A percentile compares a stretch with the other conserved stretches of the same genome.
Conservation (phyloP, 2,329 filamentous ascomycete species). For the Aspergillus glaucus region DNA sequence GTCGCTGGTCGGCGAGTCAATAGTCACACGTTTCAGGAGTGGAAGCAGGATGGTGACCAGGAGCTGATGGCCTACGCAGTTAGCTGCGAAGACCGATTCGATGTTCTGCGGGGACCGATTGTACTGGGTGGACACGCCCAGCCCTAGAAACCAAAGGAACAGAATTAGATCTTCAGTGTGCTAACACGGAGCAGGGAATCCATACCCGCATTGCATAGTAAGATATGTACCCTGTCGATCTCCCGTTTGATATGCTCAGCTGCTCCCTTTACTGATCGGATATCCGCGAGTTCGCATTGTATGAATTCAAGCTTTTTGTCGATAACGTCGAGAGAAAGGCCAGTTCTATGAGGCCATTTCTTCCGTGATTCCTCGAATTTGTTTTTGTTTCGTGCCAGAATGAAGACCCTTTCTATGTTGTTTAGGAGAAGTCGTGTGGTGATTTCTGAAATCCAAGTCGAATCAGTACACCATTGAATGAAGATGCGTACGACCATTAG, state of each 20-base stretch:
- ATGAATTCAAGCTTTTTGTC: slow-evolving; percentile 18
- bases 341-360: slow-evolving; percentile 16
- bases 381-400: slow-evolving; percentile 20
- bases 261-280: slow-evolving; percentile 15
- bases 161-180: not conserved
- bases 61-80: slow-evolving; percentile 47
- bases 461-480: not conserved
- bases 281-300: slow-evolving; percentile 25
- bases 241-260: slow-evolving; percentile 14
- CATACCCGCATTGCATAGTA: slow-evolving; percentile 28
- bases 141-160: slow-evolving; percentile 4
- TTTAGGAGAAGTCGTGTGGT: slow-evolving; percentile 26
- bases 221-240: slow-evolving; percentile 23
- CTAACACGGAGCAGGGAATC: not conserved
- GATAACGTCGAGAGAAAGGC: slow-evolving; percentile 13
- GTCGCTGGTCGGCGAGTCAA: slow-evolving; percentile 21
- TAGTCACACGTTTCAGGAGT: slow-evolving; percentile 13
- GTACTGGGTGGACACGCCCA: slow-evolving; percentile 16
- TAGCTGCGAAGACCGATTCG: slow-evolving; percentile 46
- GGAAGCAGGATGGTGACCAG: slow-evolving; percentile 45
- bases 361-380: slow-evolving; percentile 18
- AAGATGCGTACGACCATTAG: not conserved
- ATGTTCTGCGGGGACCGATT: slow-evolving; percentile 32
- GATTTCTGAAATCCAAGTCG: slow-evolving; percentile 15
- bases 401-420: slow-evolving; percentile 21